Conservation (phyloP, 2,329 filamentous ascomycete species). For the Graphiopsis chlorocephala region DNA sequence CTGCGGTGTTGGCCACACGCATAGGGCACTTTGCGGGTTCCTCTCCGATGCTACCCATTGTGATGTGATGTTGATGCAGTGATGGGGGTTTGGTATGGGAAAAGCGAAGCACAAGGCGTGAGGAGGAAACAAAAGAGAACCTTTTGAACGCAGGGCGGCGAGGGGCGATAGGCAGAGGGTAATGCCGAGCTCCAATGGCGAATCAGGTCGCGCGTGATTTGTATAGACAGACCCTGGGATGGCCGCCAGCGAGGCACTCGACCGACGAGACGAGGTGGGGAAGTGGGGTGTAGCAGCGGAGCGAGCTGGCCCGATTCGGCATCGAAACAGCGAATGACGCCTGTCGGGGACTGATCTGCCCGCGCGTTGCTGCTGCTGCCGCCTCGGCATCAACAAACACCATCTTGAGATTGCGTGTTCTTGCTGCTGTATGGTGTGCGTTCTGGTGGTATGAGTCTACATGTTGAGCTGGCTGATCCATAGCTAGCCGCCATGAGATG, state of each 20-base stretch:
- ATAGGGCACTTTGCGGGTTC: slow-evolving; percentile 30
- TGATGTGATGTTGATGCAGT: neutral
- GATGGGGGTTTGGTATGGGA: neutral
- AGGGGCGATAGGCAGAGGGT: neutral
- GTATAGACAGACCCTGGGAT: neutral
- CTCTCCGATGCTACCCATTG: slow-evolving; percentile 15
- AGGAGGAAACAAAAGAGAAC: neutral
- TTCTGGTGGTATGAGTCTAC: neutral
- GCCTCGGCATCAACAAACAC: neutral
- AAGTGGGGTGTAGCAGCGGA: neutral
- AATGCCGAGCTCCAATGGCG: slow-evolving; percentile 8
- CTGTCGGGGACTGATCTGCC: neutral
- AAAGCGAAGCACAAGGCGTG: neutral
- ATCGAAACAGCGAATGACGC: neutral
- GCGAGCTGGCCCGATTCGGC: neutral
- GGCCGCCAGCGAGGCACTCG: neutral
- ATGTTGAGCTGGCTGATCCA: neutral
- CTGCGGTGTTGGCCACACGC: slow-evolving; percentile 30
- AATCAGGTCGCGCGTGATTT: slow-evolving; percentile 4
- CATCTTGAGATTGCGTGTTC: neutral
- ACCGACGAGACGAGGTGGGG: neutral
- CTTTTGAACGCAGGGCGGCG: neutral
- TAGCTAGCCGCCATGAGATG: neutral
- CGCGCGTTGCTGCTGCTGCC: neutral
- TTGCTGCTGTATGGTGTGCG: neutral